phyloP scores from a whole-genome alignment of 2,329 filamentous ascomycete genomes.

The Pseudocercospora crystallina region DNA sequence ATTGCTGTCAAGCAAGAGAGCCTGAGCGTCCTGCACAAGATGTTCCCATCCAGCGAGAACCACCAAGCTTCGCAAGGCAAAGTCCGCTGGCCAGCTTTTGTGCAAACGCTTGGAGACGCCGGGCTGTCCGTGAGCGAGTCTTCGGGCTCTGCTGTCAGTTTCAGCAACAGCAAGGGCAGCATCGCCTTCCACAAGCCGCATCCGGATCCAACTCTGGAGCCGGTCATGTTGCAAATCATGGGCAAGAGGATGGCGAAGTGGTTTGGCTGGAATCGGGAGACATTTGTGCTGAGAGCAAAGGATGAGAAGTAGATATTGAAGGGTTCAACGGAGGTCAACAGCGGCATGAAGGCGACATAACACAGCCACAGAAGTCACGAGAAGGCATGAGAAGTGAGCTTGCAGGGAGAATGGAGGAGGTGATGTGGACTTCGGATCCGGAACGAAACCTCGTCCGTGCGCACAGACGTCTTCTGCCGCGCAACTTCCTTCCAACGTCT shows the following conservation, averaged over 20 bases:
- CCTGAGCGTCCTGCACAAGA: slow-evolving; percentile 3
- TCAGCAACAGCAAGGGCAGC: not conserved
- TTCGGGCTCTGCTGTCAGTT: slow-evolving; percentile 13
- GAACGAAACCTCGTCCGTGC: no score
- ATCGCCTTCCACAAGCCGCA: slow-evolving; percentile 34
- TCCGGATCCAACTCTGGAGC: slow-evolving; percentile 29
- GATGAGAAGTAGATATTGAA: no score
- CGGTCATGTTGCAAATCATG: slow-evolving; percentile 31
- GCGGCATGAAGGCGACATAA: no score
- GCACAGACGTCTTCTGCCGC: no score
- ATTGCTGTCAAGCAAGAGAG: not conserved
- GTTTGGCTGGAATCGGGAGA: slow-evolving; percentile 30
- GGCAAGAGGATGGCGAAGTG: slow-evolving; percentile 32
- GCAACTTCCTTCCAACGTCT: no score
- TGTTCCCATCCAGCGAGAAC: not conserved
- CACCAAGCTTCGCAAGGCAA: not conserved
- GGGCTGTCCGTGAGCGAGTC: slow-evolving; percentile 10
- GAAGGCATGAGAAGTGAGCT: no score
- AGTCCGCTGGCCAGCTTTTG: slow-evolving; percentile 7
- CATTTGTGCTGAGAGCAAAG: slow-evolving; percentile 20
- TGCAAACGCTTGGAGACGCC: slow-evolving; percentile 14
- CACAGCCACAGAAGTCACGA: no score
- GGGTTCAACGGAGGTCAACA: no score
- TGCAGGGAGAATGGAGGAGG: no score
- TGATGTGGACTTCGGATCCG: no score